Evolutionary conservation across 1,284 basidiomycete species (phyloP).

Genomic region (Amylostereum areolatum): DNA sequence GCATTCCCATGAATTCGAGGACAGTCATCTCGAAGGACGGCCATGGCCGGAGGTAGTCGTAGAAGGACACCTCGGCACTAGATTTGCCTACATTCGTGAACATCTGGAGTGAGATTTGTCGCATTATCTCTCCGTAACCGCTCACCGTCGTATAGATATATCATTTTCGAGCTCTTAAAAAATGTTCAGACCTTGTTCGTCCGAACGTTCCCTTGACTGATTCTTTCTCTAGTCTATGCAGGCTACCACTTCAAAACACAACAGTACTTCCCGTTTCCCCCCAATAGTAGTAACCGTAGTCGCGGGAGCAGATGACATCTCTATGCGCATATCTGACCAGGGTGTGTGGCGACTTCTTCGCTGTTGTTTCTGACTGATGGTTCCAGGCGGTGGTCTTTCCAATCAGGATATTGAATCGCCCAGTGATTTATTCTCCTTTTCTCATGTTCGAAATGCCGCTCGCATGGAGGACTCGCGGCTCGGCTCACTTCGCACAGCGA

Average conservation of each 20-base stretch:
- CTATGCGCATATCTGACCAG: conserved; percentile 82
- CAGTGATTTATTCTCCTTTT: conserved; percentile 78
- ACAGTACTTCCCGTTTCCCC: conserved; percentile 35
- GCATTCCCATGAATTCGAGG: conserved; percentile 35
- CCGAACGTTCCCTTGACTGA: background rate
- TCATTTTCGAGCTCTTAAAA: conserved; percentile 84
- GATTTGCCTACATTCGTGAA: conserved; percentile 83
- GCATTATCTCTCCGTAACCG: background rate
- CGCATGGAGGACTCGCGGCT: conserved; percentile 64
- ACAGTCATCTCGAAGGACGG: conserved; percentile 18
- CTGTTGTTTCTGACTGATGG: background rate
- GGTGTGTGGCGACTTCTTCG: conserved; percentile 33
- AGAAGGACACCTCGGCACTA: conserved; percentile 69
- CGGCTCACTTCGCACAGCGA: conserved; percentile 62
- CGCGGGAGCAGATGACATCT: conserved; percentile 64
- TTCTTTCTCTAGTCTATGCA: conserved; percentile 51
- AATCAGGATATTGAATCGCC: conserved; percentile 50
- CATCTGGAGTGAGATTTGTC: conserved; percentile 66
- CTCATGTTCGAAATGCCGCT: conserved; percentile 68
- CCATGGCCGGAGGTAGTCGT: conserved; percentile 64
- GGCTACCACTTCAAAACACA: conserved; percentile 51
- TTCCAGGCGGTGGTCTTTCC: conserved; percentile 62
- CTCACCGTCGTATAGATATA: conserved; percentile 49
- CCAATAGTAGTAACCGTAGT: conserved; percentile 70
- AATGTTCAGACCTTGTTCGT: conserved; percentile 44